These are phyloP conservation scores for Suillus occidentalis DNA, from an alignment of 768 basidiomycete genomes.

Conservation along the genomic window DNA sequence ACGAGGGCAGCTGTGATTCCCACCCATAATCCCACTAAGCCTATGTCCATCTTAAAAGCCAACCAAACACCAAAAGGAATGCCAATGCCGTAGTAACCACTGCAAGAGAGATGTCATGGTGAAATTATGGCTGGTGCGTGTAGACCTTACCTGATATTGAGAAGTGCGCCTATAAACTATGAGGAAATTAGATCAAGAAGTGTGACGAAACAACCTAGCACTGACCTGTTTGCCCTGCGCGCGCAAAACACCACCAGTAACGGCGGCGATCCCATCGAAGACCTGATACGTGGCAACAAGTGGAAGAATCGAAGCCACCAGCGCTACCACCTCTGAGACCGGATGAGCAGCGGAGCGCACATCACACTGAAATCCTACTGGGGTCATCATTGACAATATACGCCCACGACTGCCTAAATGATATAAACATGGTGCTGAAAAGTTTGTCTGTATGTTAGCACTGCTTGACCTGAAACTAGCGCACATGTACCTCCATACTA, in stretches of 20 bases:
- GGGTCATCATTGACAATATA: constrained; percentile 73
- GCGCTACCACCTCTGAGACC: constrained; percentile 41
- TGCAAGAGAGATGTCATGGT: constrained; percentile 6
- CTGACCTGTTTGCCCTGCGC: constrained; percentile 75
- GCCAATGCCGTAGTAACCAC: constrained; percentile 80
- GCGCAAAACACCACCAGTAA: constrained; percentile 77
- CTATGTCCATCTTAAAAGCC: constrained; percentile 58
- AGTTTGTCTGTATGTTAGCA: neutral
- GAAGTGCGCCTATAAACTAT: constrained; percentile 71
- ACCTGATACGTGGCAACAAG: constrained; percentile 81
- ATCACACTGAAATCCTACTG: constrained; percentile 33
- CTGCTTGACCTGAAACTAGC: neutral
- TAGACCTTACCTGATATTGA: constrained; percentile 66
- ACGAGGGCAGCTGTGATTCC: constrained; percentile 73
- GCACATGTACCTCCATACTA: constrained; percentile 56
- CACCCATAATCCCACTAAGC: constrained; percentile 79
- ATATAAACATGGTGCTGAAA: constrained; percentile 50
- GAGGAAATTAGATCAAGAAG: neutral
- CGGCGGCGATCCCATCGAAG: constrained; percentile 72
- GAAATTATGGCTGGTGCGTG: neutral
- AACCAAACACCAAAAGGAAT: constrained; percentile 84
- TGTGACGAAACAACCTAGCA: neutral
- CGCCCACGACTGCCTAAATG: constrained; percentile 67
- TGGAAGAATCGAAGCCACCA: constrained; percentile 67
- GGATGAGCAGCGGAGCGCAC: constrained; percentile 2